Base-by-base conservation (phyloP, 306 rosid genomes). In the Bauhinia variegata region DNA sequence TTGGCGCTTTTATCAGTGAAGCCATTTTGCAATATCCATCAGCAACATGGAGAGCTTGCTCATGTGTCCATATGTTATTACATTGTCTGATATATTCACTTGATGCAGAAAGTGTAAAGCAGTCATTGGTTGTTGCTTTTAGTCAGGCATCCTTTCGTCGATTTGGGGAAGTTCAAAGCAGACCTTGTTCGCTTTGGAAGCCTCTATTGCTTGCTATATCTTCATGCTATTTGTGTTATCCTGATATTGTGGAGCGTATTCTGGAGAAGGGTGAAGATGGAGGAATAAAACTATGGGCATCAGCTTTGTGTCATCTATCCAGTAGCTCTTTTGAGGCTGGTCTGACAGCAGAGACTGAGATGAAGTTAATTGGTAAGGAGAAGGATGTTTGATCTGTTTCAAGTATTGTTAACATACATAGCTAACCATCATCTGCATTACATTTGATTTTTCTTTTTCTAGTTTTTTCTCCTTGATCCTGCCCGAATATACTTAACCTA, bases 211-310 rank as follows among this genome's bases (percentile, higher is more conserved):
- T 91, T 67, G 87, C 89, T 65, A 76, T 88, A 60, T 76, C 95
- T 72, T 86, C 97, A 43, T 91, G 97, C 83, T 91, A 88, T 77
- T 59, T 91, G 77, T 84, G 91, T 72, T 83, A 74, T 86, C 97
- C 96, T 62, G 89, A 86, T 59, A 53, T 66, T 61, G 79, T 91
- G 50, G 89, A 86, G 84, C 79, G 85, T 66, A 59, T 87, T 66
- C 66, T 91, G 78, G 91, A 88, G 66, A 83, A 86, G 73, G 83
- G 64, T 62, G 85, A 76, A 74, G 73, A 66, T 32, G 86, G 87
- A 72, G 91, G 91, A 55, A 48, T 88, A 8, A 36, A 54, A 69
- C 79, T 77, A 66, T 91, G 97, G 97, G 82, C 74, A 67, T 86
- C 96, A 47, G 82, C 91, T 73, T 70, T 88, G 49, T 76, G 89